phyloP scores from a whole-genome alignment of 306 rosid genomes.

The Castanospermum australe region DNA sequence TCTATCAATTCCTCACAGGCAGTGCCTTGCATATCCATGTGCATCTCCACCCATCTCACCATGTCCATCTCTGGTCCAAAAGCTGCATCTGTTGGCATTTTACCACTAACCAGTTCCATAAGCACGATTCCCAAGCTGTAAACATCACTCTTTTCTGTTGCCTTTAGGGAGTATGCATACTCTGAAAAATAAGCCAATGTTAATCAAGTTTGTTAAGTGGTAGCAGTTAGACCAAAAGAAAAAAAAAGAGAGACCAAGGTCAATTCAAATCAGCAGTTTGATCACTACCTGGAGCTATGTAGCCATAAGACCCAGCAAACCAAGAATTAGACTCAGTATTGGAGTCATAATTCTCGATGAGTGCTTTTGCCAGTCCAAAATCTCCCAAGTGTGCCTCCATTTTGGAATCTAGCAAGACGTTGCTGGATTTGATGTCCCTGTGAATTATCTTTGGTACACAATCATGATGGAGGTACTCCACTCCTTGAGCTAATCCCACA shows the following conservation, averaged over 20 bases:
- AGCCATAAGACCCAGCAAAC: slow-evolving; percentile 94
- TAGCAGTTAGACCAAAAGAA: neutral
- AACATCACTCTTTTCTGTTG: slow-evolving; percentile 90
- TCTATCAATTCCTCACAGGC: slow-evolving; percentile 63
- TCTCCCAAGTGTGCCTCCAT: slow-evolving; percentile 98
- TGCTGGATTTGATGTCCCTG: slow-evolving; percentile 88
- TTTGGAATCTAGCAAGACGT: slow-evolving; percentile 73
- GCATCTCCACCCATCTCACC: slow-evolving; percentile 92
- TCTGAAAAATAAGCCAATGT: slow-evolving; percentile 43
- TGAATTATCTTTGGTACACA: slow-evolving; percentile 86
- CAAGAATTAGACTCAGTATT: slow-evolving; percentile 68
- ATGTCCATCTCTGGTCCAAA: slow-evolving; percentile 86
- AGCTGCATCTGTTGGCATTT: slow-evolving; percentile 66
- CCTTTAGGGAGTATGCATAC: slow-evolving; percentile 79
- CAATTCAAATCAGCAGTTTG: neutral
- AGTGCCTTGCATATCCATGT: slow-evolving; percentile 46
- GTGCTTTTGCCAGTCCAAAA: slow-evolving; percentile 81
- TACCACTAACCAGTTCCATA: slow-evolving; percentile 93
- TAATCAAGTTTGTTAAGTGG: neutral
- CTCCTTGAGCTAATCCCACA: slow-evolving; percentile 80
- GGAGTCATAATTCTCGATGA: slow-evolving; percentile 61
- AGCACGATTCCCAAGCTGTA: slow-evolving; percentile 95
- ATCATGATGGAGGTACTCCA: slow-evolving; percentile 93
- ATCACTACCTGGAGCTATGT: slow-evolving; percentile 86
- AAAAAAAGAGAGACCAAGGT: neutral